A percentile compares a stretch with the other conserved stretches of the same genome.
These are phyloP conservation scores for Abrus precatorius DNA, from an alignment of 306 rosid species.

Conservation along the genomic window DNA sequence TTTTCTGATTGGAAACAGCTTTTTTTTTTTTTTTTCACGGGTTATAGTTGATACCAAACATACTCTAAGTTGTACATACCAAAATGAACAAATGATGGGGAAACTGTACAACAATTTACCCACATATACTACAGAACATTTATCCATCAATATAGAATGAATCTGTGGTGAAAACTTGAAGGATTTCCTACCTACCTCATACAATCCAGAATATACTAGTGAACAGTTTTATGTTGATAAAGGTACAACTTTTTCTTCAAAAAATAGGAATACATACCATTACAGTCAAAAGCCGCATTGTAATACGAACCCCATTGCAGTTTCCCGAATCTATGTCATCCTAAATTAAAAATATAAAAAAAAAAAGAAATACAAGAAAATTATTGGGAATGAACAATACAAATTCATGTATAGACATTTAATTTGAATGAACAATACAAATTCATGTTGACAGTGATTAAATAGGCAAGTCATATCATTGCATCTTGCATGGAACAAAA, in stretches of 20 bases:
- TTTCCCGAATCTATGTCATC: conserved; percentile 82
- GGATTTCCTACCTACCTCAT: conserved; percentile 27
- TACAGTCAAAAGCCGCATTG: conserved; percentile 84
- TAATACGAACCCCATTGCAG: conserved; percentile 78
- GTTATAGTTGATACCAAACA: not conserved
- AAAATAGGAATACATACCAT: conserved; percentile 65
- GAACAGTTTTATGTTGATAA: not conserved
- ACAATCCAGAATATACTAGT: conserved; percentile 30
- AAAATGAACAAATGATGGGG: conserved; percentile 7
- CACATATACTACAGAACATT: not conserved
- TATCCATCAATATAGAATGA: conserved; percentile 17
- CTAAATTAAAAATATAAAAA: conserved; percentile 55
- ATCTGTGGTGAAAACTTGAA: conserved; percentile 2
- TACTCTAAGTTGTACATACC: not conserved
- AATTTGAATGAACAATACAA: conserved; percentile 24
- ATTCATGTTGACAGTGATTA: conserved; percentile 19
- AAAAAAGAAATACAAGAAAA: conserved; percentile 11
- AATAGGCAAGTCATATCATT: not conserved
- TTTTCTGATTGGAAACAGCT: not conserved
- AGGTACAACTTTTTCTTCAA: conserved; percentile 24
- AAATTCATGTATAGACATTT: not conserved
- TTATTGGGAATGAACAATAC: not conserved
- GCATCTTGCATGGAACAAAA: conserved; percentile 20
- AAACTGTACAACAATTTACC: conserved; percentile 19
- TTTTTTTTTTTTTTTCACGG: not conserved